Percentiles rank a stretch among this genome's conserved stretches.
Evolutionary conservation across 2,329 filamentous ascomycete species (phyloP).

Genomic region (Pseudogymnoascus sp.): DNA sequence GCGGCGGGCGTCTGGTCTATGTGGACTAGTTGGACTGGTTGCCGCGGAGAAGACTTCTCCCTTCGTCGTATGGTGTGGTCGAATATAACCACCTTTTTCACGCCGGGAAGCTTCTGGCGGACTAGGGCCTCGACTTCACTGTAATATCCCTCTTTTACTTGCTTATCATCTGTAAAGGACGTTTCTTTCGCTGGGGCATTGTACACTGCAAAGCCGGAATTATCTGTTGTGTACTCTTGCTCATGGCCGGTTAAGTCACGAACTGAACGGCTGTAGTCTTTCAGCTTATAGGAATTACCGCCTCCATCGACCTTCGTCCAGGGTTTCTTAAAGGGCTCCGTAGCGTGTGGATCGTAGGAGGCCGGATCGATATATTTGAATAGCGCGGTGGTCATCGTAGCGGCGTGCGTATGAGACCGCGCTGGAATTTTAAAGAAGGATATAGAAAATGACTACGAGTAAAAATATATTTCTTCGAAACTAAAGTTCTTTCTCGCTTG

Average conservation of each 20-base stretch:
- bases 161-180: constrained; percentile 59
- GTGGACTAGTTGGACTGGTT: constrained; percentile 64
- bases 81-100: constrained; percentile 61
- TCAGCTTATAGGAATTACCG: constrained; percentile 43
- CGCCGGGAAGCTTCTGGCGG: constrained; percentile 54
- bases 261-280: constrained; percentile 42
- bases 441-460: neutral
- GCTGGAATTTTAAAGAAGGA: neutral
- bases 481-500: neutral
- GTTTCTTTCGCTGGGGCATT: constrained; percentile 45
- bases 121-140: constrained; percentile 68
- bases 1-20: constrained; percentile 69
- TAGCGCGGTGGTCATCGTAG: constrained; percentile 47
- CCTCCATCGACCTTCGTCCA: constrained; percentile 59
- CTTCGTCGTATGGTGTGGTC: constrained; percentile 75
- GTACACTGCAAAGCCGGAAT: constrained; percentile 63
- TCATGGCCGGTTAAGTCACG: constrained; percentile 66
- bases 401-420: neutral
- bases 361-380: constrained; percentile 55
- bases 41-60: constrained; percentile 45
- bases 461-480: neutral
- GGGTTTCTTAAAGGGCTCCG: constrained; percentile 37
- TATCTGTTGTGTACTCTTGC: constrained; percentile 54
- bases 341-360: constrained; percentile 31
- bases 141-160: constrained; percentile 66